phyloP scores from a whole-genome alignment of 371 early-diverging fungal genomes.

The Nematocida homosporus region DNA sequence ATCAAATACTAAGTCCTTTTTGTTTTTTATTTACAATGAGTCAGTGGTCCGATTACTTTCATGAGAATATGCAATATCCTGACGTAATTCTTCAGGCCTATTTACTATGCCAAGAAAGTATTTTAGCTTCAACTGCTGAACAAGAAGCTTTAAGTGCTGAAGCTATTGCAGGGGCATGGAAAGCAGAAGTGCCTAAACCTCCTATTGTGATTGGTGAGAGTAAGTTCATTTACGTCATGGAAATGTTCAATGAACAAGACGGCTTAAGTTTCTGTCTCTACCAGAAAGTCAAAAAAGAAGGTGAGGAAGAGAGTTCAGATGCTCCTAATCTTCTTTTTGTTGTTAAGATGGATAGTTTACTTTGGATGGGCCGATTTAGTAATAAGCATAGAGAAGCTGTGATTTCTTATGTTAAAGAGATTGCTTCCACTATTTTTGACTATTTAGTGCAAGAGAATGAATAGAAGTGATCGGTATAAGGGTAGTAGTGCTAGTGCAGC shows the following conservation, averaged over 20 bases:
- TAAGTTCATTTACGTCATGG: slow-evolving; percentile 40
- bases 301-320: neutral
- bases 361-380: slow-evolving; percentile 39
- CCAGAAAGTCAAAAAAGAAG: slow-evolving; percentile 21
- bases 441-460: slow-evolving; percentile 35
- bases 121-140: neutral
- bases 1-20: neutral
- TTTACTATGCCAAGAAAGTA: neutral
- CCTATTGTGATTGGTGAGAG: slow-evolving; percentile 9
- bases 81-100: neutral
- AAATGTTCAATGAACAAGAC: slow-evolving; percentile 31
- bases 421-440: slow-evolving; percentile 17
- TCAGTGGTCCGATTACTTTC: slow-evolving; percentile 43
- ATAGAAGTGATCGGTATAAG: neutral
- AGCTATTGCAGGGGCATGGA: neutral
- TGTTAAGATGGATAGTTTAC: slow-evolving; percentile 20
- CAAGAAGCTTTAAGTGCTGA: neutral
- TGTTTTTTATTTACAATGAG: slow-evolving; percentile 26
- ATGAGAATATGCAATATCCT: slow-evolving; percentile 27
- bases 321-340: slow-evolving; percentile 18
- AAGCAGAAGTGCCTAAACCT: neutral
- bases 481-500: neutral
- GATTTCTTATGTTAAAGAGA: slow-evolving; percentile 30
- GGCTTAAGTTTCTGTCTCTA: slow-evolving; percentile 32
- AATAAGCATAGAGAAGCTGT: slow-evolving; percentile 20